Percentiles rank a stretch among this genome's conserved stretches.
These are phyloP conservation scores for Fusarium protoensiforme DNA, from an alignment of 2,329 filamentous ascomycete genomes.

Conservation along the genomic window DNA sequence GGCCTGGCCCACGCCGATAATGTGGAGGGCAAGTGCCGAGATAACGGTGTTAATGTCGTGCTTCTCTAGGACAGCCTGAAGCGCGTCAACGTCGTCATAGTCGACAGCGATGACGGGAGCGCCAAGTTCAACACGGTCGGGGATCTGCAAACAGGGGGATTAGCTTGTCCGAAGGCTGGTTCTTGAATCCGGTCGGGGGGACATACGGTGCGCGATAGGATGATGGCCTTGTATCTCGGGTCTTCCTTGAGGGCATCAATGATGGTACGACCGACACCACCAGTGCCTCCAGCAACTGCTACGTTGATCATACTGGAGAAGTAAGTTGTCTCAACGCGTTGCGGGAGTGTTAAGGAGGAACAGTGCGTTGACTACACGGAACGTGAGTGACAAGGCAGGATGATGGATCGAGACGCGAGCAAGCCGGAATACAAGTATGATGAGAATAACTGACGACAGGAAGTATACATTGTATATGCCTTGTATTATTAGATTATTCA, in stretches of 20 bases:
- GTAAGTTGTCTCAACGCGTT: neutral
- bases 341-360: neutral
- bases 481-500: neutral
- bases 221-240: neutral
- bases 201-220: neutral
- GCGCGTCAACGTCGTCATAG: neutral
- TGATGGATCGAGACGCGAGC: neutral
- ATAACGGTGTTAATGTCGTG: neutral
- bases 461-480: neutral
- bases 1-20: neutral
- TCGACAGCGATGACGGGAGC: neutral
- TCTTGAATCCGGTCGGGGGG: neutral
- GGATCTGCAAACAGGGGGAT: neutral
- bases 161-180: neutral
- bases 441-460: neutral
- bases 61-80: neutral
- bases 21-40: neutral
- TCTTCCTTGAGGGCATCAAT: neutral
- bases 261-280: neutral
- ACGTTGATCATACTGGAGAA: neutral
- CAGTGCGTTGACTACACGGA: neutral
- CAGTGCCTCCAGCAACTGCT: neutral
- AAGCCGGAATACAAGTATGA: neutral
- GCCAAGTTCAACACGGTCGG: neutral
- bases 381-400: neutral